Conservation (phyloP, 1,284 basidiomycete genomes). For the Filobasidium uniguttulatum region DNA sequence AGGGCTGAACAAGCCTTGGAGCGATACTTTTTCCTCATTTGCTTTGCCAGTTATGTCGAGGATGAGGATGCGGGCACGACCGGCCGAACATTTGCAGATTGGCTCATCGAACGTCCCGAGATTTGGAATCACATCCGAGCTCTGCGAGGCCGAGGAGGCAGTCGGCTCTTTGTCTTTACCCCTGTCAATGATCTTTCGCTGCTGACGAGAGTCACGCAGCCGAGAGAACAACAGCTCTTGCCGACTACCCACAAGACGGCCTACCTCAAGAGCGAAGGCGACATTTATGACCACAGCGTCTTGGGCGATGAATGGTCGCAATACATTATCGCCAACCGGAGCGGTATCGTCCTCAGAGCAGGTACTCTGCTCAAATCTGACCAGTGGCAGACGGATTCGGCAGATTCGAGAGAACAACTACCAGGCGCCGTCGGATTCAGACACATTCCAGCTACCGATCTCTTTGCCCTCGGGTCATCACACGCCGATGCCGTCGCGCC, state of each 20-base stretch:
- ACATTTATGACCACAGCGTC: slow-evolving; percentile 67
- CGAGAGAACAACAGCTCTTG: slow-evolving; percentile 4
- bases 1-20: slow-evolving; percentile 42
- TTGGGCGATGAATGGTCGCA: slow-evolving; percentile 88
- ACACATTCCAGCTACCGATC: slow-evolving; percentile 63
- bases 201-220: slow-evolving; percentile 47
- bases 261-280: slow-evolving; percentile 49
- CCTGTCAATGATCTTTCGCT: slow-evolving; percentile 75
- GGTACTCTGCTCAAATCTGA: slow-evolving; percentile 80
- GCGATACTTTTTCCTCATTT: slow-evolving; percentile 78
- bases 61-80: slow-evolving; percentile 49
- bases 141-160: slow-evolving; percentile 60
- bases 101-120: slow-evolving; percentile 77
- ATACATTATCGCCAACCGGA: slow-evolving; percentile 84
- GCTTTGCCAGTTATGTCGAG: slow-evolving; percentile 84
- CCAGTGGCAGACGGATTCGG: slow-evolving; percentile 65
- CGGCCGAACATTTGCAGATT: slow-evolving; percentile 63
- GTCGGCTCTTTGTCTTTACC: slow-evolving; percentile 69
- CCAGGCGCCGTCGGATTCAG: slow-evolving; percentile 93
- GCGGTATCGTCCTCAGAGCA: slow-evolving; percentile 79
- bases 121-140: slow-evolving; percentile 87
- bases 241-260: slow-evolving; percentile 42
- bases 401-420: slow-evolving; percentile 49
- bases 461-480: slow-evolving; percentile 80
- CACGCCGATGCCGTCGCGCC: slow-evolving; percentile 77